Percentiles rank a stretch among this genome's conserved stretches.
These are phyloP conservation scores for Ramularia collo-cygni DNA, from an alignment of 2,329 filamentous ascomycete species.

Conservation along the genomic window DNA sequence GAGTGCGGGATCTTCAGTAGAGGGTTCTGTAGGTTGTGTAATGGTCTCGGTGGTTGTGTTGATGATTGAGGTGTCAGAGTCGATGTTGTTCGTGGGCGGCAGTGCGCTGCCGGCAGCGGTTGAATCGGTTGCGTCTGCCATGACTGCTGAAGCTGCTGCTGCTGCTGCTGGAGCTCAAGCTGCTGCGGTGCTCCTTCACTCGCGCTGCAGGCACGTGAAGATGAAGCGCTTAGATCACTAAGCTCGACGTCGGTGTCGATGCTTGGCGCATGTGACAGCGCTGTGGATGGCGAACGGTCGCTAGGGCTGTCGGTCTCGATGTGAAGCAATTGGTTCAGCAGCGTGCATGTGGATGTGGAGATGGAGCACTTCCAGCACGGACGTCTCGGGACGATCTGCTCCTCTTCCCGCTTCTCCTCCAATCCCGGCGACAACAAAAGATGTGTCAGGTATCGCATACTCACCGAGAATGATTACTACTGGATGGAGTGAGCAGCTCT, in stretches of 20 bases:
- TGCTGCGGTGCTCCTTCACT: background rate
- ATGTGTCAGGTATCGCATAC: constrained; percentile 1
- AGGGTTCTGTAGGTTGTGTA: constrained; percentile 9
- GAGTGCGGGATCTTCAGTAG: constrained; percentile 29
- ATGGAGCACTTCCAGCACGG: constrained; percentile 1
- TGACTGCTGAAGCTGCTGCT: background rate
- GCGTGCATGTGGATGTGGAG: constrained; percentile 2
- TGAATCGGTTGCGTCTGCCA: constrained; percentile 3
- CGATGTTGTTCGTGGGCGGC: constrained; percentile 2
- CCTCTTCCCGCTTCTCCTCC: background rate
- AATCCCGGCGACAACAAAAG: background rate
- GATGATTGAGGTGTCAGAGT: constrained; percentile 1
- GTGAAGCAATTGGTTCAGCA: background rate
- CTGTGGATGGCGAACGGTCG: background rate
- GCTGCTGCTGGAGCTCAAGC: background rate
- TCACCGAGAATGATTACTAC: background rate
- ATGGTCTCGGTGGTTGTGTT: constrained; percentile 6
- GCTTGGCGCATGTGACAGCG: background rate
- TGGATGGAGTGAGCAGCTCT: background rate
- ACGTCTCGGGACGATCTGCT: background rate
- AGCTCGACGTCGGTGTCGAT: constrained; percentile 2
- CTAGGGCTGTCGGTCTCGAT: background rate
- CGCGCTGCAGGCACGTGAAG: constrained; percentile 3
- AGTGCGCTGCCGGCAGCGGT: constrained; percentile 2
- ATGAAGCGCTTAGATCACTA: background rate